Percentiles rank a stretch among this genome's conserved stretches.
phyloP scores from a whole-genome alignment of 169 alveolate species.

The Plasmodium blacklocki region DNA sequence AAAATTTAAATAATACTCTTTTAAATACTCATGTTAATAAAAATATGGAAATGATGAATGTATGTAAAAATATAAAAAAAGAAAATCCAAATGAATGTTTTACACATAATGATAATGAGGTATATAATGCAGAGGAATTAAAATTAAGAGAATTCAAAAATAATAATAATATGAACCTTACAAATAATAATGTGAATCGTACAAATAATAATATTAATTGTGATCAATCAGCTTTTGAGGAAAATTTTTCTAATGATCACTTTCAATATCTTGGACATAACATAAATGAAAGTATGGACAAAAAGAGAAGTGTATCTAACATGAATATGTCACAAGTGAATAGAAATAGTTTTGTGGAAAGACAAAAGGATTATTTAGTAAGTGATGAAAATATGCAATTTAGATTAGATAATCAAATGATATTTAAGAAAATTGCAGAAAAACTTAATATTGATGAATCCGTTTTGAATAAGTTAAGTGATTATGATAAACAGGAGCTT shows the following conservation, averaged over 20 bases:
- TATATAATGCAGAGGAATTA: too few species aligned
- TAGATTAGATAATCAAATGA: neutral
- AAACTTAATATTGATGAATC: constrained; percentile 40
- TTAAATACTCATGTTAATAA: neutral
- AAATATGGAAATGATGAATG: neutral
- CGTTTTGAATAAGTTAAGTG: constrained; percentile 26
- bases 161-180: too few species aligned
- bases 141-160: too few species aligned
- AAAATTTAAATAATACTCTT: neutral
- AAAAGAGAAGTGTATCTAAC: neutral
- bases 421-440: constrained; percentile 14
- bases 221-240: neutral
- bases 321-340: neutral
- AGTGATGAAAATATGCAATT: constrained; percentile 2
- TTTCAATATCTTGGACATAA: neutral
- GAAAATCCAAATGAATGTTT: neutral
- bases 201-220: too few species aligned
- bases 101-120: too few species aligned
- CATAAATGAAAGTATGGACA: neutral
- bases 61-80: too few species aligned
- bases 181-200: too few species aligned
- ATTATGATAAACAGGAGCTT: constrained; percentile 22
- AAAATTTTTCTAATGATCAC: neutral
- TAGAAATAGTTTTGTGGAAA: neutral
- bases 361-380: constrained; percentile 1